These are phyloP conservation scores for Eucalyptus brandiana DNA, from an alignment of 345 rosid species.

Conservation along the genomic window DNA sequence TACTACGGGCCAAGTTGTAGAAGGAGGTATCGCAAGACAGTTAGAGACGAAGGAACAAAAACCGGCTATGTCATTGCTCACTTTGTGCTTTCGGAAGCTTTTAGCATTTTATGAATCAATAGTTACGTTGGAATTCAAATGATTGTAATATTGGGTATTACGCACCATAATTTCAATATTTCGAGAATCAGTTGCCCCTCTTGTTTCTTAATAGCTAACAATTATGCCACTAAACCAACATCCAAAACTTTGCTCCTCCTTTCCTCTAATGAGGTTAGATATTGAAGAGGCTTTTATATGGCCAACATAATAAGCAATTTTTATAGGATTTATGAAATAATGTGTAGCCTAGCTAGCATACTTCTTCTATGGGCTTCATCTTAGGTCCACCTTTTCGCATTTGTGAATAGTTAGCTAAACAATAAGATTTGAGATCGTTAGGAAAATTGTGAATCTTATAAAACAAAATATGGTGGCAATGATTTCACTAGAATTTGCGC, in stretches of 20 bases:
- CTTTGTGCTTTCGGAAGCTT: too few relatives aligned
- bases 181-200: neutral
- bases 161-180: too few relatives aligned
- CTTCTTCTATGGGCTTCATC: neutral
- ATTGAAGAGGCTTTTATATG: neutral
- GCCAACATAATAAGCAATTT: neutral
- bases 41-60: accelerated
- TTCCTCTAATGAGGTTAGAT: neutral
- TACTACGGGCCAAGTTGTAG: accelerated
- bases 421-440: neutral
- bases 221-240: neutral
- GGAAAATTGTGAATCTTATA: neutral
- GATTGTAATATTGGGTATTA: accelerated
- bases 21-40: too few relatives aligned
- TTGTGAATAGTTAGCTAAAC: neutral
- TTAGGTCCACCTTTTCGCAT: neutral
- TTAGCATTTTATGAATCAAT: too few relatives aligned
- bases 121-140: too few relatives aligned
- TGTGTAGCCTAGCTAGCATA: neutral
- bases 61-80: too few relatives aligned
- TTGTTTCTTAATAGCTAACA: neutral
- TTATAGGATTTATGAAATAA: neutral
- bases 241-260: neutral
- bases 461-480: accelerated
- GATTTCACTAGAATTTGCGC: accelerated